Evolutionary conservation across 768 basidiomycete species (phyloP), one percentile per base, ranked within the genome.

Genomic region (Amanita exitialis): DNA sequence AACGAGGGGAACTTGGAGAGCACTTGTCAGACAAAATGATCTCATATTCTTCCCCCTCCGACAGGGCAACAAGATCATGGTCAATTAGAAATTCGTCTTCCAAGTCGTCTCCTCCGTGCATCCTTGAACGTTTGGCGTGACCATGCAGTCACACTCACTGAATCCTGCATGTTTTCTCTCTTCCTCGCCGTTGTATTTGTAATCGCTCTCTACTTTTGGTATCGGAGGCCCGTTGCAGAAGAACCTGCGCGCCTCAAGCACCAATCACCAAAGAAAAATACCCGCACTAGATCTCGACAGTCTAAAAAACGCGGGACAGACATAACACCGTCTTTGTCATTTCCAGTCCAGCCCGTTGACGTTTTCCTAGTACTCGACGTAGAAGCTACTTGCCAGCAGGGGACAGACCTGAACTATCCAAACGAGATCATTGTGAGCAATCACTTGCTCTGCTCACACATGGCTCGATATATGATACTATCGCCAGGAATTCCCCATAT

Each of bases 391-490:
- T 94, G 91, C 58, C 62, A 75, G 39, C 65, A 64, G 58, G 86
- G 83, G 34, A 75, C 79, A 30, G 75, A 76, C 58, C 89, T 91
- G 56, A 78, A 83, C 49, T 95, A 83, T 68, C 89, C 94, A 2
- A 96, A 96, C 66, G 95, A 98, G 69, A 93, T 98, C 50, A 96
- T 98, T 55, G 95, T 90, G 63, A 61, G 84, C 50, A 41, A 53
- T 42, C 45, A 51, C 30, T 37, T 51, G 39, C 34, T 51, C 39
- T 35, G n/a, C 28, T n/a, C 15, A 25, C 41, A 43, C 30, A 53
- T 13, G 18, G 18, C 2, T 2, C 10, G 41, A 36, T 10, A 30
- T 32, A 23, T n/a, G 18, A 16, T 51, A 30, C 44, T 48, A 52
- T 23, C 56, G 46, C 44, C 64, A 95, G 93, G 93, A 99, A 67